These are phyloP conservation scores for Rhododendron simsii DNA, from an alignment of 148 eudicot genomes.

Conservation along the genomic window DNA sequence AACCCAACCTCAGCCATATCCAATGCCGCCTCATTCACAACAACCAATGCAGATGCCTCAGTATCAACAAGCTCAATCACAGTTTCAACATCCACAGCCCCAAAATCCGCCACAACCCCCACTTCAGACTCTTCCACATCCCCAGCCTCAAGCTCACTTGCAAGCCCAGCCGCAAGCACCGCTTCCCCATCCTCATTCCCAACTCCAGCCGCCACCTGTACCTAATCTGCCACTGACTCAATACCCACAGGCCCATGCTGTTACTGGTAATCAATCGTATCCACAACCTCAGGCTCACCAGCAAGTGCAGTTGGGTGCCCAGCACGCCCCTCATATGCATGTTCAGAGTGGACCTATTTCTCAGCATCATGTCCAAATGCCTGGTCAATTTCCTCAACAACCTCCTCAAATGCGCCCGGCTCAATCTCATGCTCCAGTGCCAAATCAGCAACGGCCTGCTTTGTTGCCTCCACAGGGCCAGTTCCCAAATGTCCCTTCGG, in stretches of 20 bases:
- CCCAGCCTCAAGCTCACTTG: constrained; percentile 40
- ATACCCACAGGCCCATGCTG: constrained; percentile 19
- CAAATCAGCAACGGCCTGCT: constrained; percentile 49
- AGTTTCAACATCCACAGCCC: constrained; percentile 28
- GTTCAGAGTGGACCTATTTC: constrained; percentile 38
- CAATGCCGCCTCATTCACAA: constrained; percentile 32
- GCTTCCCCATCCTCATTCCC: constrained; percentile 39
- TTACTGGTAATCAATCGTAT: constrained; percentile 30
- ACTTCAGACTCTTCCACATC: constrained; percentile 37
- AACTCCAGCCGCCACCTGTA: constrained; percentile 29
- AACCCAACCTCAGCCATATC: constrained; percentile 24
- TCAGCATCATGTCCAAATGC: constrained; percentile 40
- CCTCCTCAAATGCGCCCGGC: constrained; percentile 52
- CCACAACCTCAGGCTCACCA: constrained; percentile 41
- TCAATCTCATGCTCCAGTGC: constrained; percentile 37
- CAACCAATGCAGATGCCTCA: constrained; percentile 37
- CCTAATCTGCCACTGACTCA: constrained; percentile 20
- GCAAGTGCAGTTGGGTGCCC: constrained; percentile 45
- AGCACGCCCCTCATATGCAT: constrained; percentile 35
- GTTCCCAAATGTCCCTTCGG: constrained; percentile 32
- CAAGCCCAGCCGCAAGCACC: constrained; percentile 32
- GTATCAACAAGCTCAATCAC: constrained; percentile 30
- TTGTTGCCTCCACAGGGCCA: constrained; percentile 49
- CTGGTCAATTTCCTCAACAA: constrained; percentile 55
- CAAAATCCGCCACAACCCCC: constrained; percentile 31